These are phyloP conservation scores for Pleodorina starrii DNA, from an alignment of 139 green algal genomes.

Conservation along the genomic window DNA sequence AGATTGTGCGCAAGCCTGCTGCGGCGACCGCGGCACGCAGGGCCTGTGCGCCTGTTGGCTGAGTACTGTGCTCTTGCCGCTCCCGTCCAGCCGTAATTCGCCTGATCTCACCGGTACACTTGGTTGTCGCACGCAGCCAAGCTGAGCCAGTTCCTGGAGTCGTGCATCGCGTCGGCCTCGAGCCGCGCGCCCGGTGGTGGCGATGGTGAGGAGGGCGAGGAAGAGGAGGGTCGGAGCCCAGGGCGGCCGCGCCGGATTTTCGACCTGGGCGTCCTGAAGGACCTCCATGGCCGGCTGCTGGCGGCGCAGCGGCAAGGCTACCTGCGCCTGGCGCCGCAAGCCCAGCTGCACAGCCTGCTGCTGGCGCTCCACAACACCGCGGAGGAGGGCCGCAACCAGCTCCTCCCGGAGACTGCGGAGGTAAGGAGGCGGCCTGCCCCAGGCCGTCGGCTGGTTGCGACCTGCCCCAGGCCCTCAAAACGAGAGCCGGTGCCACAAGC, in stretches of 20 bases:
- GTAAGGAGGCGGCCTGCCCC: no score
- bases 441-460: no score
- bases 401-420: slow-evolving; percentile 6
- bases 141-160: neutral
- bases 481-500: no score
- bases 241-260: neutral
- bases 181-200: neutral
- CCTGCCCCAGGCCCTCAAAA: no score
- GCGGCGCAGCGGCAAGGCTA: neutral
- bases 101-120: no score
- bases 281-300: slow-evolving; percentile 9
- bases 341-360: neutral
- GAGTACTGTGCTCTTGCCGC: no score
- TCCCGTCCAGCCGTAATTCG: no score
- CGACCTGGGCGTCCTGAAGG: neutral
- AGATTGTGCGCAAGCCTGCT: no score
- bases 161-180: neutral
- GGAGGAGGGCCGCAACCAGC: neutral
- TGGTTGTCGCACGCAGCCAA: slow-evolving; percentile 19
- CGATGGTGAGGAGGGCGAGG: neutral
- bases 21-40: no score
- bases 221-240: neutral
- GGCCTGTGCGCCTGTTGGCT: no score
- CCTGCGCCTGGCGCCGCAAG: neutral
- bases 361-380: neutral